Conservation (phyloP, 257 asterid species). For the Euphrasia confusa region DNA sequence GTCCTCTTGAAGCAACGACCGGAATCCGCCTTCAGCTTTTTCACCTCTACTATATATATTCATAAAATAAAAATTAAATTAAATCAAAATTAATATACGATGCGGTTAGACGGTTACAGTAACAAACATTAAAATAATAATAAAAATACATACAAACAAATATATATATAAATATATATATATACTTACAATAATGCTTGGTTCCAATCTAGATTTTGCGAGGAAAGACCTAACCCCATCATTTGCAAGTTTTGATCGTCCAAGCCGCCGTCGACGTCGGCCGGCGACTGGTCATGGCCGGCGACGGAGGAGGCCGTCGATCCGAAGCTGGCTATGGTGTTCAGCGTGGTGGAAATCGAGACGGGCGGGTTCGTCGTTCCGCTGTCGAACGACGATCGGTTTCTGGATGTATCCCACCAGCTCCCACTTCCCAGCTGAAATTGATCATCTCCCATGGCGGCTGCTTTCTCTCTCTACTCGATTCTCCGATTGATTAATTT, state of each 20-base stretch:
- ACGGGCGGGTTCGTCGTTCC: constrained; percentile 37
- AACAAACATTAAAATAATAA: background rate
- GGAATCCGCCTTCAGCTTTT: constrained; percentile 37
- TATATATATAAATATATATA: too few relatives aligned
- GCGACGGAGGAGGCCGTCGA: constrained; percentile 13
- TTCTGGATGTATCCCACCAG: constrained; percentile 76
- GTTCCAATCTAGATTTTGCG: constrained; percentile 70
- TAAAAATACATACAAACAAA: too few relatives aligned
- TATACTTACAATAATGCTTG: constrained; percentile 51
- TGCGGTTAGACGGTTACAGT: background rate
- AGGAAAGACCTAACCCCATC: constrained; percentile 69
- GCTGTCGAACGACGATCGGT: constrained; percentile 33
- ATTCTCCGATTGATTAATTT: background rate
- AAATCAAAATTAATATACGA: background rate
- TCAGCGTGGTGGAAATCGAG: constrained; percentile 40
- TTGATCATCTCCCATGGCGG: constrained; percentile 61
- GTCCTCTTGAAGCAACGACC: constrained; percentile 50
- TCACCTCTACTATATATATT: constrained; percentile 35
- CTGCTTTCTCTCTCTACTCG: background rate
- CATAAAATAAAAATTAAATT: background rate
- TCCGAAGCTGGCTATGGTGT: constrained; percentile 45
- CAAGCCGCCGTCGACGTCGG: constrained; percentile 22
- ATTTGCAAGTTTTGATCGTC: constrained; percentile 49
- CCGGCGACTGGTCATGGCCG: constrained; percentile 21
- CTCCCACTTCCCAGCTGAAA: constrained; percentile 68